These are phyloP conservation scores for Coemansia biformis DNA, from an alignment of 192 early-diverging fungal species.

Conservation along the genomic window DNA sequence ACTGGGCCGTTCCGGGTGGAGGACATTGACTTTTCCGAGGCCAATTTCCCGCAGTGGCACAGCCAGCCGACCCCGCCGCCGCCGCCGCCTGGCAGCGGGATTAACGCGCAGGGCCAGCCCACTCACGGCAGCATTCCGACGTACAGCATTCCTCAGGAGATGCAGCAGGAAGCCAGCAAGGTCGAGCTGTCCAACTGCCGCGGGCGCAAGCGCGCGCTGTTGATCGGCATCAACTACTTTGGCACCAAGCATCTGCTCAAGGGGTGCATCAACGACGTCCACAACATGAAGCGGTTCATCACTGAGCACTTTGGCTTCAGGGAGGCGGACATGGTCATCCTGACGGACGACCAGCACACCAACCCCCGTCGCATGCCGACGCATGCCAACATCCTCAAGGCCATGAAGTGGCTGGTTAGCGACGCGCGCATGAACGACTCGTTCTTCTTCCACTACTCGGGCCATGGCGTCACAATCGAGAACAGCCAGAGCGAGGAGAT, in stretches of 20 bases:
- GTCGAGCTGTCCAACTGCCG: conserved; percentile 47
- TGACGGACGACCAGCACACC: conserved; percentile 71
- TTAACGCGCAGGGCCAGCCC: conserved; percentile 14
- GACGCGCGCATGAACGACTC: conserved; percentile 73
- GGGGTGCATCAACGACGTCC: conserved; percentile 83
- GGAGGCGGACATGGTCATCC: conserved; percentile 64
- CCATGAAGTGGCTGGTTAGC: conserved; percentile 71
- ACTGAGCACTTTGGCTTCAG: conserved; percentile 59
- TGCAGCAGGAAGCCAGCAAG: conserved; percentile 47
- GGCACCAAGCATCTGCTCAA: conserved; percentile 56
- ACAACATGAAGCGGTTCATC: conserved; percentile 69
- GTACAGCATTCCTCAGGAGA: conserved; percentile 43
- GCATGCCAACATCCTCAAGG: conserved; percentile 66
- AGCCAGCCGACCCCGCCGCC: conserved; percentile 18
- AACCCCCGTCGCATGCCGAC: conserved; percentile 63
- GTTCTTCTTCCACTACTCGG: conserved; percentile 80
- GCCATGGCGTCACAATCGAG: conserved; percentile 62
- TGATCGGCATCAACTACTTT: conserved; percentile 92
- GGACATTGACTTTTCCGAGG: conserved; percentile 44
- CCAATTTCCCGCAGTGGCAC: conserved; percentile 43
- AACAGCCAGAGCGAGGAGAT: conserved; percentile 69
- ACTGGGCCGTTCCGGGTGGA: conserved; percentile 30
- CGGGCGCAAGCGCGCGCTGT: conserved; percentile 73
- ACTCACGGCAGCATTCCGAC: conserved; percentile 38
- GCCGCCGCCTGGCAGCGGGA: conserved; percentile 15